Evolutionary conservation across 352 stramenopile genomes (phyloP).

Genomic region (Phytophthora gonapodyides): DNA sequence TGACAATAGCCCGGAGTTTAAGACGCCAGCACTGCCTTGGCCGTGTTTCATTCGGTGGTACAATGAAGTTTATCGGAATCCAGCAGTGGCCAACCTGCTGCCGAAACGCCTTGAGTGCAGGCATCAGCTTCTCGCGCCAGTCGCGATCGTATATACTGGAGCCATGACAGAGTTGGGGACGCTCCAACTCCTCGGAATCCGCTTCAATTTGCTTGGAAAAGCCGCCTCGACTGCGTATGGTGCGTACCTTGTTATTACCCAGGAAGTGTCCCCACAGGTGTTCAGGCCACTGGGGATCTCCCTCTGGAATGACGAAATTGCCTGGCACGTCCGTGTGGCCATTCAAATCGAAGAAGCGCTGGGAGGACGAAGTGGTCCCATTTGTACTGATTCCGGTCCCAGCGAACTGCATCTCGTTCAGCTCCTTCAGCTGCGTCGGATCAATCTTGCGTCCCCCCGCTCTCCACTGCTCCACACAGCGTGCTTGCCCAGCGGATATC

Average conservation of each 20-base stretch:
- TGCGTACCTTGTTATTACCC: constrained; percentile 42
- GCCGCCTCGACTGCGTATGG: constrained; percentile 40
- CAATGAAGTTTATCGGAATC: no score
- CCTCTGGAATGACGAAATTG: constrained; percentile 39
- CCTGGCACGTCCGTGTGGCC: constrained; percentile 58
- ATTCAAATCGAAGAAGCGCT: constrained; percentile 14
- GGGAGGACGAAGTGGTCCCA: constrained; percentile 23
- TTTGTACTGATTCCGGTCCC: constrained; percentile 6
- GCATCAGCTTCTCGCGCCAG: constrained; percentile 23
- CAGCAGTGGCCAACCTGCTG: constrained; percentile 24
- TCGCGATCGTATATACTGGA: constrained; percentile 31
- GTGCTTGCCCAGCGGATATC: constrained; percentile 18
- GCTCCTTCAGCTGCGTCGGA: not conserved
- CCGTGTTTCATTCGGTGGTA: no score
- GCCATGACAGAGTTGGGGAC: no score
- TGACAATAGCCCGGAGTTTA: no score
- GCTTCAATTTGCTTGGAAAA: constrained; percentile 32
- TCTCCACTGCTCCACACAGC: constrained; percentile 5
- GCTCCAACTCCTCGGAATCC: no score
- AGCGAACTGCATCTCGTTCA: constrained; percentile 17
- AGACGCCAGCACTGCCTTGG: no score
- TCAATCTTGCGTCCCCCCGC: not conserved
- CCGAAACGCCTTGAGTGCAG: no score
- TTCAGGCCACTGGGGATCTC: constrained; percentile 31
- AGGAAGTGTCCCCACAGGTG: constrained; percentile 34